A percentile compares a stretch with the other conserved stretches of the same genome.
These are phyloP conservation scores for Colletotrichum navitas DNA, from an alignment of 2,329 filamentous ascomycete species.

Conservation along the genomic window DNA sequence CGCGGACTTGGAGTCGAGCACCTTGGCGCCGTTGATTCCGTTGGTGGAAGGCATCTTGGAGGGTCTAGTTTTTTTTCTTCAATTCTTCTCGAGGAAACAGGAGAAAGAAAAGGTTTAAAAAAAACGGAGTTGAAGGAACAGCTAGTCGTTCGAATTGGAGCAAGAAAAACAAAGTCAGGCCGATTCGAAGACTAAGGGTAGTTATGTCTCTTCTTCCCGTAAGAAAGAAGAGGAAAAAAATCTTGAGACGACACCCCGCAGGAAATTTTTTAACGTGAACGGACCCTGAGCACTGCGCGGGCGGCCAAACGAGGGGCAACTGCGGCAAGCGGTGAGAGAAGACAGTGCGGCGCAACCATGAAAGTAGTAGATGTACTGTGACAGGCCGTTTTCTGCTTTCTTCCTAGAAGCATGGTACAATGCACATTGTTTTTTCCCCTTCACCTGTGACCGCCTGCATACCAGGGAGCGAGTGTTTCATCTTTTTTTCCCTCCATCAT, in stretches of 20 bases:
- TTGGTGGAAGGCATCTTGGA: slow-evolving; percentile 75
- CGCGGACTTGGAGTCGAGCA: slow-evolving; percentile 81
- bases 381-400: neutral
- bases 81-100: slow-evolving; percentile 44
- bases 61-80: slow-evolving; percentile 46
- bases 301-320: slow-evolving; percentile 37
- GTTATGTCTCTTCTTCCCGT: slow-evolving; percentile 64
- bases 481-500: neutral
- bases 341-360: slow-evolving; percentile 28
- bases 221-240: slow-evolving; percentile 60
- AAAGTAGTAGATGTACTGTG: slow-evolving; percentile 12
- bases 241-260: slow-evolving; percentile 46
- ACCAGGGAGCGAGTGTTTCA: neutral
- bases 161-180: slow-evolving; percentile 49
- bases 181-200: slow-evolving; percentile 48
- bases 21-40: slow-evolving; percentile 65
- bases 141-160: slow-evolving; percentile 47
- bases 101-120: slow-evolving; percentile 47
- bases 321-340: slow-evolving; percentile 36
- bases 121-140: slow-evolving; percentile 51
- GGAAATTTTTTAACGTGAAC: slow-evolving; percentile 56
- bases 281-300: slow-evolving; percentile 36
- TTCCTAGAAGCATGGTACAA: neutral
- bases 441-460: slow-evolving; percentile 2
- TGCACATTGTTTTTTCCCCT: neutral